A percentile compares a stretch with the other conserved stretches of the same genome.
These are phyloP conservation scores for Coemansia sp. DNA, from an alignment of 192 early-diverging fungal genomes.

Conservation along the genomic window DNA sequence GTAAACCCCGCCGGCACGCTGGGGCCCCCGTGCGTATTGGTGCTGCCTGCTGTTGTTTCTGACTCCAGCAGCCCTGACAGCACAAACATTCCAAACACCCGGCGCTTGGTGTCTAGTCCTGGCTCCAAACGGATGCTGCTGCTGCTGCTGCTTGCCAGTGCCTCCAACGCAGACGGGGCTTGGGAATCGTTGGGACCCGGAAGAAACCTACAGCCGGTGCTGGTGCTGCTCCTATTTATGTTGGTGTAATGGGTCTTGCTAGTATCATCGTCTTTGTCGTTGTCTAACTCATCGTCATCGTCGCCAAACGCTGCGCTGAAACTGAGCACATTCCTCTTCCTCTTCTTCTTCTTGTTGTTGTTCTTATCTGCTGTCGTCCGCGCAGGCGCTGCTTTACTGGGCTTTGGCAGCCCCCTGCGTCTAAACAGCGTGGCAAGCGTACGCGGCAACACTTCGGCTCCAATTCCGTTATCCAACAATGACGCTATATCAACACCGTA, in stretches of 20 bases:
- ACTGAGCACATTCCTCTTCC: constrained; percentile 23
- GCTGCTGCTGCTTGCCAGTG: background rate
- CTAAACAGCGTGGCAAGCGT: constrained; percentile 31
- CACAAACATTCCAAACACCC: constrained; percentile 22
- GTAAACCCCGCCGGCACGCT: constrained; percentile 21
- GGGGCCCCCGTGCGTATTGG: constrained; percentile 6
- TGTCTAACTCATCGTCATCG: constrained; percentile 9
- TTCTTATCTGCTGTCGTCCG: background rate
- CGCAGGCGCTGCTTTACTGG: background rate
- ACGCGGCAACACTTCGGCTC: background rate
- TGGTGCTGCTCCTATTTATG: background rate
- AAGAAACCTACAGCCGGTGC: background rate
- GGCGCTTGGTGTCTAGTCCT: constrained; percentile 10
- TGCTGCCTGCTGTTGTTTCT: background rate
- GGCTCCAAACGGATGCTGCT: background rate
- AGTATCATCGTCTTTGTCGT: background rate
- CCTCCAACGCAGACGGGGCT: background rate
- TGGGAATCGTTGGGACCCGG: background rate
- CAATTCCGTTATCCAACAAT: background rate
- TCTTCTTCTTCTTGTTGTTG: constrained; percentile 10
- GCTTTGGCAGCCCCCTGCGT: background rate
- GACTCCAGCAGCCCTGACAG: constrained; percentile 9
- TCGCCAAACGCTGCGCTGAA: constrained; percentile 28
- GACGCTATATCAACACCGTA: constrained; percentile 25
- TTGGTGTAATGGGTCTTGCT: background rate